Evolutionary conservation across 2,329 filamentous ascomycete genomes (phyloP).

Genomic region (Aspergillus ochraceoroseus): DNA sequence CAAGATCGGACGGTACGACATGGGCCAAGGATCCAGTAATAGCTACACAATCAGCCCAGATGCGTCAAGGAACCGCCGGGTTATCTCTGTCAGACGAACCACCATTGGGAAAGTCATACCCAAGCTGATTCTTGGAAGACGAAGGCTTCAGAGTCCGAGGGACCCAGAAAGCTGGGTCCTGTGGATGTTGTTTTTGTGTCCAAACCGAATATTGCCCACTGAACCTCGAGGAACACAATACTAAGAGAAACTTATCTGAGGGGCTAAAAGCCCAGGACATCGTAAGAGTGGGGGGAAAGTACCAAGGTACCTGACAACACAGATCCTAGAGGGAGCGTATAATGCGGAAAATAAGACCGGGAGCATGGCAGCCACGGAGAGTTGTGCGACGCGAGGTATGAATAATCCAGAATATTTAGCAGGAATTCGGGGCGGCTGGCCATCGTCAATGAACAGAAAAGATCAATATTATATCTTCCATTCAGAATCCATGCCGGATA

Average conservation of each 20-base stretch:
- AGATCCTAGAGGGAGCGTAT: slow-evolving; percentile 7
- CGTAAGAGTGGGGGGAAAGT: slow-evolving; percentile 7
- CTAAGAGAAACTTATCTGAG: too few relatives aligned
- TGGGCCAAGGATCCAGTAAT: slow-evolving; percentile 13
- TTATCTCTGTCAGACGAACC: slow-evolving; percentile 12
- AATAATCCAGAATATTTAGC: slow-evolving; percentile 15
- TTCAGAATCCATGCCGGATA: slow-evolving; percentile 14
- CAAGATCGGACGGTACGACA: slow-evolving; percentile 13
- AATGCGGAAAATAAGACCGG: slow-evolving; percentile 26
- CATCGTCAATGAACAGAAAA: slow-evolving; percentile 5
- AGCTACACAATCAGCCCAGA: slow-evolving; percentile 15
- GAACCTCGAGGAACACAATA: too few relatives aligned
- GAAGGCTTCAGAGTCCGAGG: slow-evolving; percentile 4
- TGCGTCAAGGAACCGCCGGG: slow-evolving; percentile 3
- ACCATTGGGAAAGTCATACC: too few relatives aligned
- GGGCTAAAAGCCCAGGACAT: neutral
- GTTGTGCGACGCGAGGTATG: slow-evolving; percentile 24
- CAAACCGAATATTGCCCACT: slow-evolving; percentile 16
- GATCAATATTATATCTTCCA: slow-evolving; percentile 3
- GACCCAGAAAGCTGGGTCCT: slow-evolving; percentile 16
- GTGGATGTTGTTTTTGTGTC: slow-evolving; percentile 5
- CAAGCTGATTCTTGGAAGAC: too few relatives aligned
- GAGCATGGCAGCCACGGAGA: slow-evolving; percentile 34
- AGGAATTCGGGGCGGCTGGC: slow-evolving; percentile 10
- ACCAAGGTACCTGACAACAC: neutral